Conservation (phyloP, 1,139 yeast genomes). For the Hansenula anomala region DNA sequence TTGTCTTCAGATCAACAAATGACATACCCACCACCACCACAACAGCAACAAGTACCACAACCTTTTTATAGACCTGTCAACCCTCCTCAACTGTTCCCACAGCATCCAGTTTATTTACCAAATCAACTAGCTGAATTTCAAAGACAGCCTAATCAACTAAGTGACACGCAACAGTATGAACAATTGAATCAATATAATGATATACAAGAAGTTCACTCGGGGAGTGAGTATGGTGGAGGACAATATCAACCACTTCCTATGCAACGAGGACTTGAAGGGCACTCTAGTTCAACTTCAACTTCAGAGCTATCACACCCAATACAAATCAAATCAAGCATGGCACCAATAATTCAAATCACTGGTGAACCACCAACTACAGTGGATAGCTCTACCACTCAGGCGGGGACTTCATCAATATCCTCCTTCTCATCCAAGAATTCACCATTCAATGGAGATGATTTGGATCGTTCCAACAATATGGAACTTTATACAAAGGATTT, state of each 20-base stretch:
- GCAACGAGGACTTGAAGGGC: neutral
- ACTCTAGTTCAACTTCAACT: neutral
- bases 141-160: too few species aligned
- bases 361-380: neutral
- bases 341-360: too few species aligned
- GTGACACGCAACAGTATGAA: too few species aligned
- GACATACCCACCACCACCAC: neutral
- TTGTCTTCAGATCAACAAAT: neutral
- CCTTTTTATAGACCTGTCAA: neutral
- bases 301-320: neutral
- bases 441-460: neutral
- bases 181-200: too few species aligned
- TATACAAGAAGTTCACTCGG: too few species aligned
- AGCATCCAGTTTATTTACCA: too few species aligned
- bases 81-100: too few species aligned
- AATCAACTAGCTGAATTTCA: too few species aligned
- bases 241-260: too few species aligned
- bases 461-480: neutral
- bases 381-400: neutral
- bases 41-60: neutral
- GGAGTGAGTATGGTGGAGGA: too few species aligned
- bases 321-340: neutral
- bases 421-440: constrained; percentile 1
- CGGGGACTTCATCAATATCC: neutral
- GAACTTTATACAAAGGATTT: neutral